phyloP scores from a whole-genome alignment of 805 yeast species.

The Candida glaebosa region DNA sequence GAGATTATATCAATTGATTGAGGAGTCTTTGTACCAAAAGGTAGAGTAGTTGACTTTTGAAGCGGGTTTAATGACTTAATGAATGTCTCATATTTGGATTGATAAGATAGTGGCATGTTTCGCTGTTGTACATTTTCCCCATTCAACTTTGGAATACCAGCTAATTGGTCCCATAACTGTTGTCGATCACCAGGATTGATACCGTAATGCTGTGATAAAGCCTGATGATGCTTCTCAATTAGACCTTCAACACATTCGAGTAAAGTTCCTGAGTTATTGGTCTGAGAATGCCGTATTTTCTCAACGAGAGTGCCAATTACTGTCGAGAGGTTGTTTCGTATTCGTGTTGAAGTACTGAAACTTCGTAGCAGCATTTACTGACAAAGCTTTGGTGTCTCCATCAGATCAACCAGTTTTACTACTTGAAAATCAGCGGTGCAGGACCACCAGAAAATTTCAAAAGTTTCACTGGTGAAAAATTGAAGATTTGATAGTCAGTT shows the following conservation, averaged over 20 bases:
- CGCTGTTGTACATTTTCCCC: not conserved
- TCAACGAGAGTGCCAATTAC: not conserved
- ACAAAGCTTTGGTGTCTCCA: no score
- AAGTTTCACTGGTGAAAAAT: not conserved
- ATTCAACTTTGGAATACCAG: not conserved
- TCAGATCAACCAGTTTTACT: no score
- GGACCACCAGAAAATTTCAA: slow-evolving; percentile 3
- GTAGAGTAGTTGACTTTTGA: slow-evolving; percentile 1
- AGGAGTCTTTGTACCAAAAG: slow-evolving; percentile 3
- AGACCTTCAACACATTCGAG: slow-evolving; percentile 11
- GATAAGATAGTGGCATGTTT: not conserved
- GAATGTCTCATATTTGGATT: slow-evolving; percentile 10
- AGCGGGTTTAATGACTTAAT: slow-evolving; percentile 19
- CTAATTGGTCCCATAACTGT: slow-evolving; percentile 1
- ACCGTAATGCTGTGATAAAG: not conserved
- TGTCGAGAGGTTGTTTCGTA: not conserved
- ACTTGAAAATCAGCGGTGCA: no score
- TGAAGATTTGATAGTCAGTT: not conserved
- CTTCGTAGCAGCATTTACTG: slow-evolving; percentile 4
- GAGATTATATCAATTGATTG: slow-evolving; percentile 5
- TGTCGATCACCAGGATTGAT: not conserved
- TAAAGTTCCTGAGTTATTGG: slow-evolving; percentile 7
- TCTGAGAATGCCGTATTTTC: slow-evolving; percentile 6
- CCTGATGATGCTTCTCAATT: slow-evolving; percentile 10
- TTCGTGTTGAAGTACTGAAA: not conserved